Evolutionary conservation across 495 filamentous ascomycete genomes (phyloP).

Genomic region (Neurospora africana): DNA sequence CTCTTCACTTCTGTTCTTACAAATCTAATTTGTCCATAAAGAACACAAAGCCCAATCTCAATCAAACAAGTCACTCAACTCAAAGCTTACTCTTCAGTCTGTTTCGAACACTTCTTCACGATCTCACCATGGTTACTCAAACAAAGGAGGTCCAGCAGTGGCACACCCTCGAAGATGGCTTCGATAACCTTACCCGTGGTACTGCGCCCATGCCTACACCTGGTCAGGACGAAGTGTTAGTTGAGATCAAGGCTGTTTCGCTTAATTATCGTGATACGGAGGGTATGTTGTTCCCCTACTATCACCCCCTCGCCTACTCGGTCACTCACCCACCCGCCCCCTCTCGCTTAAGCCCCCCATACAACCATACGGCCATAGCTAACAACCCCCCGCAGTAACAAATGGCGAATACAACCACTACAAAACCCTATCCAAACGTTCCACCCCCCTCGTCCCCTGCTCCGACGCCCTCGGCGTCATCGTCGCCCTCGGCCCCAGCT

Average conservation of each 20-base stretch:
- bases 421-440: constrained; percentile 22
- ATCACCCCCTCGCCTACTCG: background rate
- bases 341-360: background rate
- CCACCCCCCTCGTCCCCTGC: constrained; percentile 26
- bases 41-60: background rate
- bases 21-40: background rate
- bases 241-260: constrained; percentile 43
- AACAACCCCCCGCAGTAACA: constrained; percentile 25
- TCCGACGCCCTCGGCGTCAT: constrained; percentile 36
- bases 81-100: too few species aligned
- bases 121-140: background rate
- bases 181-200: constrained; percentile 35
- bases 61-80: background rate
- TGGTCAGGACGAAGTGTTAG: constrained; percentile 41
- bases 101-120: too few species aligned
- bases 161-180: constrained; percentile 21
- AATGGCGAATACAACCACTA: constrained; percentile 50
- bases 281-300: constrained; percentile 4
- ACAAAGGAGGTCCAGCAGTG: background rate
- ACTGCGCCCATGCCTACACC: constrained; percentile 33
- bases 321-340: background rate
- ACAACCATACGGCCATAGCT: background rate
- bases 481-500: constrained; percentile 19
- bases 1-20: background rate
- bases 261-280: constrained; percentile 53